Evolutionary conservation across 805 yeast genomes (phyloP).

Genomic region (Kluyveromyces aestuarii): DNA sequence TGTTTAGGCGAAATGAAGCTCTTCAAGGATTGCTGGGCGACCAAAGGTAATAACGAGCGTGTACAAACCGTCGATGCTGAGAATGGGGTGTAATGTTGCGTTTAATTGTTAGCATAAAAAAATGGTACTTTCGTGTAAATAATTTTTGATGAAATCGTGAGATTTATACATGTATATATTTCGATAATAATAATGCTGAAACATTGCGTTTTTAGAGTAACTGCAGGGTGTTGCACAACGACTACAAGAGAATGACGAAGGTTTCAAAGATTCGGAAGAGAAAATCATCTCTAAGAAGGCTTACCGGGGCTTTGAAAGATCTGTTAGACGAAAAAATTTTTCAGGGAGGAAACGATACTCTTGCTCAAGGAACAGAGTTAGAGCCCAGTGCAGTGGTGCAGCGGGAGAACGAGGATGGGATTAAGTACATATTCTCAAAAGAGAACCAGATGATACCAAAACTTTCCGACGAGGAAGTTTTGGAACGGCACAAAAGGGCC

Average conservation of each 20-base stretch:
- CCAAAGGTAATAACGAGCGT: conserved; percentile 45
- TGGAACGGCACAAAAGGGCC: conserved; percentile 27
- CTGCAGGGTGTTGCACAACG: background rate
- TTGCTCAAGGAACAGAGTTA: conserved; percentile 1
- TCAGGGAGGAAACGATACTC: background rate
- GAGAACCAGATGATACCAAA: conserved; percentile 25
- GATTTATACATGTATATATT: background rate
- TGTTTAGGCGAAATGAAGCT: conserved; percentile 59
- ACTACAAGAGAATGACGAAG: conserved; percentile 2
- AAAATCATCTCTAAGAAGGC: conserved; percentile 9
- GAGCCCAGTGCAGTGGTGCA: conserved; percentile 1
- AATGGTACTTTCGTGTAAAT: background rate
- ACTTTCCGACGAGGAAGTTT: conserved; percentile 26
- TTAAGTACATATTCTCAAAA: conserved; percentile 24
- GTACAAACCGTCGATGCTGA: conserved; percentile 22
- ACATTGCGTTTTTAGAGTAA: too few relatives aligned
- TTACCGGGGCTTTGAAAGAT: conserved; percentile 16
- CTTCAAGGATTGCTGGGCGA: conserved; percentile 56
- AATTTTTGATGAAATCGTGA: background rate
- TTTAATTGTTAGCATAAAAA: background rate
- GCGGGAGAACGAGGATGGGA: conserved; percentile 6
- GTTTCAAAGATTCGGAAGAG: conserved; percentile 8
- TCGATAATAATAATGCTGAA: background rate
- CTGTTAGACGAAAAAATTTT: conserved; percentile 10
- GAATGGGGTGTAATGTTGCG: background rate